These are phyloP conservation scores for Juglanconis sp. DNA, from an alignment of 2,329 filamentous ascomycete species.

Conservation along the genomic window DNA sequence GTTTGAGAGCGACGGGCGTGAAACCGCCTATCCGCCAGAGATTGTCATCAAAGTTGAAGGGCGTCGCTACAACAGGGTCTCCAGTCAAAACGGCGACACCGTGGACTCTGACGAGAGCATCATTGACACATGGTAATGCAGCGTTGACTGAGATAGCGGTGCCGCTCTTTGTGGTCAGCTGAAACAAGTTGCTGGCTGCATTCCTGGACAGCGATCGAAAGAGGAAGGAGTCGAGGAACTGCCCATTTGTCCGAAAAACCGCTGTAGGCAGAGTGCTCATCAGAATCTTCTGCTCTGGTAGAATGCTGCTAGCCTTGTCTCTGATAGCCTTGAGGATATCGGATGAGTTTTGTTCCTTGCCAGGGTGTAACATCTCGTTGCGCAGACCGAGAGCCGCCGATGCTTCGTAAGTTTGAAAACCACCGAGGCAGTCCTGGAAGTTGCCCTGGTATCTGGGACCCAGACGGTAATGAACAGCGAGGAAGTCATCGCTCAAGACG, in stretches of 20 bases:
- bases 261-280: constrained; percentile 80
- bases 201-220: constrained; percentile 72
- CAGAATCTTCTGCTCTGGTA: constrained; percentile 78
- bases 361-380: constrained; percentile 85
- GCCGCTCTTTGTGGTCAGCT: constrained; percentile 68
- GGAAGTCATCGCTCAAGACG: constrained; percentile 81
- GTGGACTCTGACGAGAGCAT: constrained; percentile 76
- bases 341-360: constrained; percentile 86
- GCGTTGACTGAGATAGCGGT: constrained; percentile 84
- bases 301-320: constrained; percentile 74
- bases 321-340: constrained; percentile 89
- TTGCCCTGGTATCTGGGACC: constrained; percentile 92
- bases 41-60: constrained; percentile 84
- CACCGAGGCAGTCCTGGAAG: constrained; percentile 92
- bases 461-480: constrained; percentile 86
- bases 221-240: constrained; percentile 72
- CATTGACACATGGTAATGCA: constrained; percentile 81
- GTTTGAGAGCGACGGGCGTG: constrained; percentile 76
- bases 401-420: constrained; percentile 93
- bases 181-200: constrained; percentile 64
- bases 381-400: constrained; percentile 86
- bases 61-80: constrained; percentile 74
- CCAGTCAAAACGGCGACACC: constrained; percentile 82
- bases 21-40: constrained; percentile 93
- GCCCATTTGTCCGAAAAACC: constrained; percentile 77